A percentile compares a stretch with the other conserved stretches of the same genome.
phyloP scores from a whole-genome alignment of 2,329 filamentous ascomycete species.

The Nigrospora osmanthi region DNA sequence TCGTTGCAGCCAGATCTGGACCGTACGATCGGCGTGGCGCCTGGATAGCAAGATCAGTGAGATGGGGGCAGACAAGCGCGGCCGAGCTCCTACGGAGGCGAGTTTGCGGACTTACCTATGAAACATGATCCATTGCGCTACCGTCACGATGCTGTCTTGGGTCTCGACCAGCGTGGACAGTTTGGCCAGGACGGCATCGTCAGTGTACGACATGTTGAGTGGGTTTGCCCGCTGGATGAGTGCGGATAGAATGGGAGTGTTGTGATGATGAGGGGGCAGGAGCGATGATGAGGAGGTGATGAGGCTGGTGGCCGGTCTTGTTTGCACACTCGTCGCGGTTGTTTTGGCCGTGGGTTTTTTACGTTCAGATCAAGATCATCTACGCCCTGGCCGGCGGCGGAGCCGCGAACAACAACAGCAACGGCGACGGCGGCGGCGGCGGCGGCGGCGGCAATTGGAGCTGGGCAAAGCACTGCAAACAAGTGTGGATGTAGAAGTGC shows the following conservation, averaged over 20 bases:
- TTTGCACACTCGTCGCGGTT: background rate
- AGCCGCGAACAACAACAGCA: background rate
- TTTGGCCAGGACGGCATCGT: constrained; percentile 92
- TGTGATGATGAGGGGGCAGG: no score
- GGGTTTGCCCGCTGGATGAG: background rate
- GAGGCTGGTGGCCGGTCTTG: background rate
- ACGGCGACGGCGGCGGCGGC: no score
- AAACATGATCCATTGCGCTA: constrained; percentile 99
- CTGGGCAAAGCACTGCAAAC: constrained; percentile 5
- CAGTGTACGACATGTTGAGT: constrained; percentile 79
- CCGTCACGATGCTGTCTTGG: constrained; percentile 92
- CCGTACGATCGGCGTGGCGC: constrained; percentile 85
- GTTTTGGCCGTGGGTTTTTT: constrained; percentile 1
- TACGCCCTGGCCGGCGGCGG: background rate
- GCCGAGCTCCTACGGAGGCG: background rate
- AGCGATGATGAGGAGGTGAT: no score
- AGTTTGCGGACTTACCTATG: constrained; percentile 60
- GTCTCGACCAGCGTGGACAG: constrained; percentile 94
- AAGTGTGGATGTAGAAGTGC: background rate
- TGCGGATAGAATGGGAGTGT: no score
- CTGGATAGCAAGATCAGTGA: constrained; percentile 38
- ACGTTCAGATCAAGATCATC: constrained; percentile 2
- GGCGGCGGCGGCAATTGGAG: constrained; percentile 4
- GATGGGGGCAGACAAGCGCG: background rate
- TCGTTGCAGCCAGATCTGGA: constrained; percentile 83